Evolutionary conservation across 805 yeast genomes (phyloP).

Genomic region (Scheffersomyces amazonensis): DNA sequence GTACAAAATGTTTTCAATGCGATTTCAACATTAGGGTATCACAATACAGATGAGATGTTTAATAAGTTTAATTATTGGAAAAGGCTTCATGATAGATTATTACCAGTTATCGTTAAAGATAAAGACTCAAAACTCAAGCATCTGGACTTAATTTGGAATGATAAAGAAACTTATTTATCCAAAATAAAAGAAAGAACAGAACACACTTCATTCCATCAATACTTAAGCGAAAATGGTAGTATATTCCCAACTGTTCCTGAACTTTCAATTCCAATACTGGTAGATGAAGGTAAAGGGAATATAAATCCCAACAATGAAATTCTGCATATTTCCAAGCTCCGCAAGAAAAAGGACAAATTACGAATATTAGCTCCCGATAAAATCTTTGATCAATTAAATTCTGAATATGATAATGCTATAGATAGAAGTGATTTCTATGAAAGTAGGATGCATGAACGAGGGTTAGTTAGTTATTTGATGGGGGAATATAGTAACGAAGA

Average conservation of each 20-base stretch:
- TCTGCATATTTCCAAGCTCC: not conserved
- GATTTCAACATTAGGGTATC: not conserved
- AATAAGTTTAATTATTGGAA: not conserved
- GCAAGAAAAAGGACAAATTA: not conserved
- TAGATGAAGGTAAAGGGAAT: not conserved
- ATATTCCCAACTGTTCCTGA: no score
- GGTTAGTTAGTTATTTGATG: conserved; percentile 5
- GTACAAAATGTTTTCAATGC: not conserved
- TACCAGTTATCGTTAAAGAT: no score
- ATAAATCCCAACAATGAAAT: not conserved
- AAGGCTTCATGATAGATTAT: not conserved
- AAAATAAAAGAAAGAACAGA: no score
- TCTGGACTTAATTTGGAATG: no score
- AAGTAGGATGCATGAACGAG: conserved; percentile 8
- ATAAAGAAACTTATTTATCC: no score
- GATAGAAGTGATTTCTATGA: conserved; percentile 3
- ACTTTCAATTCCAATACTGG: no score
- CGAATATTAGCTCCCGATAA: no score
- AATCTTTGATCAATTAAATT: conserved; percentile 1
- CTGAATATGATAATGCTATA: conserved; percentile 2
- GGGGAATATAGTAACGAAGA: conserved; percentile 10
- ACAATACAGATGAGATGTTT: not conserved
- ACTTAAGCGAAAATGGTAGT: no score
- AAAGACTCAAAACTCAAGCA: no score
- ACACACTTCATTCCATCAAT: no score